Base-by-base conservation (phyloP, 768 basidiomycete species). In the Nidularia pulvinata region DNA sequence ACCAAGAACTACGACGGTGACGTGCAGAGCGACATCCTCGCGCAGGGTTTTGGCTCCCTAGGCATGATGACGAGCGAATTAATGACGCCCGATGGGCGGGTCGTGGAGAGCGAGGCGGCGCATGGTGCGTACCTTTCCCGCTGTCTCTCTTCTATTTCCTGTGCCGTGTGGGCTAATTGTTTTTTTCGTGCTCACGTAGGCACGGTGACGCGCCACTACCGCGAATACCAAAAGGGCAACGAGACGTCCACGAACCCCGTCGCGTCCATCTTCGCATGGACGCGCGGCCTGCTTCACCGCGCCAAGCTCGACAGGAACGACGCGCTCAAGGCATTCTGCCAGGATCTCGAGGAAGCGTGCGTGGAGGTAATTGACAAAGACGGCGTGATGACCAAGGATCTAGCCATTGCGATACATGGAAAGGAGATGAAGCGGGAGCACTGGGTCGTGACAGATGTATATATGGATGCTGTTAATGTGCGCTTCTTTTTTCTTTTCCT, bases 201-300 rank as follows among this genome's bases (percentile, higher is more conserved):
- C 25, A 95, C 93, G 14, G 94, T 97, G 53, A 97, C 95, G 2
- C 88, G 96, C 37, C 96, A 98, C 75, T 99, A 95, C 73, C 89
- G 96, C 53, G 96, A 98, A 73, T 89, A 85, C 68, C 96, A 98
- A 72, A 96, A 98, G 78, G 96, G 96, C 49, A 87, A 89, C 55
- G 97, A 98, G 77, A 98, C 96, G 9, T 95, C 92, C 53, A 99
- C 96, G 46, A 99, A 99, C 82, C 95, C 96, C 39, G 95, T 98
- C 60, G 96, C 96, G 45, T 94, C 91, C 53, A 98, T 99, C 76
- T 98, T 95, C 63, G 96, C 96, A 6, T 99, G 96, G 96, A 98
- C 96, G 13, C 87, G 97, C 46, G 96, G 96, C 0, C 80, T 99
- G 42, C 74, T 93, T 51, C 93, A 94, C 74, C 88, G 95, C 59